Conservation (phyloP, 176 grass and related monocot species). For the Musa beccarii region DNA sequence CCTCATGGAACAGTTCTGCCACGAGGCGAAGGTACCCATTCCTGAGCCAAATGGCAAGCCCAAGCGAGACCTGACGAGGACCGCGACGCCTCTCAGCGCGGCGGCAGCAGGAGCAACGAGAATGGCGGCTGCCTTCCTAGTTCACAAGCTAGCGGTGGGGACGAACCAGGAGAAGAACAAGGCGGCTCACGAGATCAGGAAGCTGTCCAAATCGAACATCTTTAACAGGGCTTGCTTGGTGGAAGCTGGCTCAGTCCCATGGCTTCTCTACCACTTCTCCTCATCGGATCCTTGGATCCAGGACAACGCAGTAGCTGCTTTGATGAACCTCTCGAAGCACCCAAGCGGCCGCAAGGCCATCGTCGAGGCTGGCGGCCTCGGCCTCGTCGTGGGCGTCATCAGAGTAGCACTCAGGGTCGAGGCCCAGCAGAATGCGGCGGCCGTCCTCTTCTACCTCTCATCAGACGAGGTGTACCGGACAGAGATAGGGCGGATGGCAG, state of each 20-base stretch:
- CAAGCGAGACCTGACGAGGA: conserved; percentile 34
- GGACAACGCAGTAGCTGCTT: conserved; percentile 40
- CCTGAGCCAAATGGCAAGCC: conserved; percentile 33
- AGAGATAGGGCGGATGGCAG: conserved; percentile 44
- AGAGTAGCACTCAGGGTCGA: conserved; percentile 32
- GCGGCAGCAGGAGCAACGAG: conserved; percentile 28
- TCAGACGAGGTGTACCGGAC: conserved; percentile 38
- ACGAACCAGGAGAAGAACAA: conserved; percentile 35
- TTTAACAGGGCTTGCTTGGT: conserved; percentile 63
- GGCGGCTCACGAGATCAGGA: conserved; percentile 52
- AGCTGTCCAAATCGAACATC: conserved; percentile 58
- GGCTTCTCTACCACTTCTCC: conserved; percentile 62
- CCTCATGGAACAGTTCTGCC: conserved; percentile 46
- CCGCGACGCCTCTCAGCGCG: conserved; percentile 28
- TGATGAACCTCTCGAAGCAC: conserved; percentile 74
- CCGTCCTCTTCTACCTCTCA: conserved; percentile 74
- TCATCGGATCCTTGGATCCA: conserved; percentile 38
- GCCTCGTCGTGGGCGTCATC: conserved; percentile 49
- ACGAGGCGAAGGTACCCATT: conserved; percentile 34
- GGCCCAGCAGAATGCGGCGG: conserved; percentile 66
- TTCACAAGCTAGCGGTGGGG: conserved; percentile 31
- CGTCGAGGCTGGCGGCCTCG: conserved; percentile 43
- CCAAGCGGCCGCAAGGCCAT: conserved; percentile 35
- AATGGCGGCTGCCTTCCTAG: conserved; percentile 36
- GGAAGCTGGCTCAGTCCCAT: conserved; percentile 49